Evolutionary conservation across 106 monocot species (phyloP).

Genomic region (Ottelia alismoides): DNA sequence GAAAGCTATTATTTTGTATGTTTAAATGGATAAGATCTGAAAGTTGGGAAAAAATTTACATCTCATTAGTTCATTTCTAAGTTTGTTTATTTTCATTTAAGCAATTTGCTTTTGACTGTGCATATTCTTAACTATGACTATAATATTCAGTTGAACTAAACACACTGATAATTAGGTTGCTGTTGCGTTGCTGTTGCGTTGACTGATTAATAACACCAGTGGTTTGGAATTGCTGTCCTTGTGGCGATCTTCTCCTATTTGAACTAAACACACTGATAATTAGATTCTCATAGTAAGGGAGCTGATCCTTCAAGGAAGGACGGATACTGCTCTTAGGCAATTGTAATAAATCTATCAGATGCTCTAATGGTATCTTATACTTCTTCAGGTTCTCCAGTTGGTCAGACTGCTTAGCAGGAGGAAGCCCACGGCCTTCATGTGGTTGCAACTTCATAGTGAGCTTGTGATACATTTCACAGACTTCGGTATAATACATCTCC

Average conservation of each 20-base stretch:
- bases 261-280: conserved; percentile 33
- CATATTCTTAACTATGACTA: no score
- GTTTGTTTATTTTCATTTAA: no score
- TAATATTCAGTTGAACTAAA: no score
- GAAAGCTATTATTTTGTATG: no score
- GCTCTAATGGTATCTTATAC: conserved; percentile 11
- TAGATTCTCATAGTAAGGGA: conserved; percentile 31
- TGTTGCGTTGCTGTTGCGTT: conserved; percentile 25
- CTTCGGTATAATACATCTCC: conserved; percentile 43
- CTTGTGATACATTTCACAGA: conserved; percentile 44
- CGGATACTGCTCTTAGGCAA: conserved; percentile 19
- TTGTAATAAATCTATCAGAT: conserved; percentile 11
- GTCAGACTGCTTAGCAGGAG: conserved; percentile 19
- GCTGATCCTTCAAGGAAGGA: conserved; percentile 12
- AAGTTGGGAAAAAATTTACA: no score
- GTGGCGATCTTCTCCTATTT: conserved; percentile 26
- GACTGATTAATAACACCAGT: conserved; percentile 20
- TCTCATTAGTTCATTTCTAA: no score
- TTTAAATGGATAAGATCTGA: no score
- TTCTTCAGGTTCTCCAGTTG: conserved; percentile 20
- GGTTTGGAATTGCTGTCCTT: conserved; percentile 42
- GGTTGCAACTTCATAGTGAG: conserved; percentile 49
- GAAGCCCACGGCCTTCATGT: conserved; percentile 11
- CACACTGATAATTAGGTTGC: no score
- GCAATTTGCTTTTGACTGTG: no score